Evolutionary conservation across 768 basidiomycete genomes (phyloP), one percentile per base, ranked within the genome.

Genomic region (Butyriboletus loyo): DNA sequence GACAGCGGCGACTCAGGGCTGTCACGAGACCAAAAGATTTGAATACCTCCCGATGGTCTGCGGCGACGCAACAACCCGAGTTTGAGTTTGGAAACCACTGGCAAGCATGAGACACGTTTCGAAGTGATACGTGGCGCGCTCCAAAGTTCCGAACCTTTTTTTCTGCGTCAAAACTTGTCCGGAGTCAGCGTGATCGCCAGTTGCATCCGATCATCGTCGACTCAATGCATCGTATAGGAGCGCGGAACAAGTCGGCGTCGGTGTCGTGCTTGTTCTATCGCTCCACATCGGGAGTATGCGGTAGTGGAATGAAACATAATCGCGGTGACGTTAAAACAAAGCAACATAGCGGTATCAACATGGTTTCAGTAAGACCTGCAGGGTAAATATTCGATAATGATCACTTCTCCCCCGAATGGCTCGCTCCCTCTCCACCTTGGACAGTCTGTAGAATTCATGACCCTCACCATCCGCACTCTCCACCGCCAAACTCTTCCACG

Each of bases 401-500:
- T 39, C 27, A 27, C 30, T 30, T 5, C 30, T 10, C 30, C 30
- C 3, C 30, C 13, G 30, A 49, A 14, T 22, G 17, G 17, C 25
- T 41, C 17, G 24, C 4, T 40, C 39, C 22, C n/a, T 17, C 19
- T 41, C 27, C 40, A 11, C 10, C 40, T 25, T 28, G 17, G 5
- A 28, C 25, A n/a, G 25, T 28, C 41, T 13, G 9, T 9, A 9
- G 17, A 32, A 25, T 30, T 3, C 11, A 34, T 10, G 15, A 42
- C 9, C 19, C 14, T 76, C 65, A 92, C 85, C 86, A 91, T 2
- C 85, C 87, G 13, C 88, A 84, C 24, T 89, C 85, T 5, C 78
- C 80, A 7, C 81, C 78, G 4, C 68, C 69, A 65, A 84, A 96
- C 0, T 77, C 75, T 51, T 82, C 76, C 10, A 96, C 73, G 2